Conservation (phyloP, 1,284 basidiomycete genomes). For the Laetiporus sulphureus region DNA sequence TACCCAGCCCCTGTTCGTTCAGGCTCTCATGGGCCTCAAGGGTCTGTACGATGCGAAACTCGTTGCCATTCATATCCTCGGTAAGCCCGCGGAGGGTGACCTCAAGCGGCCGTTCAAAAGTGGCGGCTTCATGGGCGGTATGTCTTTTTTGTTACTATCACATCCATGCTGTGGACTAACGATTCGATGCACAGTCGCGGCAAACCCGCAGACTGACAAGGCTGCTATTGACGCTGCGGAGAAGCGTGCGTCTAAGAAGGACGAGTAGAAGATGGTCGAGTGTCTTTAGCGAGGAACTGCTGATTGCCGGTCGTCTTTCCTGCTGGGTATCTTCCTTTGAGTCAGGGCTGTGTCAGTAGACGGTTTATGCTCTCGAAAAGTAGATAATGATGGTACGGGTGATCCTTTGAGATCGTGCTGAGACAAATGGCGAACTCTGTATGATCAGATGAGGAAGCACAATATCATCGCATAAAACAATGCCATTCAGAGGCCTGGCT, state of each 20-base stretch:
- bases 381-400: no score
- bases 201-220: constrained; percentile 74
- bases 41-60: constrained; percentile 80
- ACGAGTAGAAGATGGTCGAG: no score
- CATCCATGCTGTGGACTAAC: background rate
- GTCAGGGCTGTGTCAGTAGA: no score
- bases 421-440: no score
- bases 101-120: constrained; percentile 89
- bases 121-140: constrained; percentile 57
- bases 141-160: constrained; percentile 20
- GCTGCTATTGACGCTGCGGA: constrained; percentile 85
- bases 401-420: no score
- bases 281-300: no score
- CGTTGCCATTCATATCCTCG: constrained; percentile 73
- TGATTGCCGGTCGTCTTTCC: no score
- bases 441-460: no score
- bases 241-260: constrained; percentile 78
- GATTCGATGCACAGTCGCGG: constrained; percentile 21
- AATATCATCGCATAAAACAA: no score
- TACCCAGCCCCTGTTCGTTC: constrained; percentile 90
- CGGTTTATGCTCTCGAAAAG: no score
- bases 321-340: no score
- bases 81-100: constrained; percentile 77
- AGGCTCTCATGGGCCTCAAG: constrained; percentile 87
- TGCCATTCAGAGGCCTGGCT: no score